A percentile compares a stretch with the other conserved stretches of the same genome.
Conservation (phyloP, 345 rosid species). For the Syzygium aqueum region DNA sequence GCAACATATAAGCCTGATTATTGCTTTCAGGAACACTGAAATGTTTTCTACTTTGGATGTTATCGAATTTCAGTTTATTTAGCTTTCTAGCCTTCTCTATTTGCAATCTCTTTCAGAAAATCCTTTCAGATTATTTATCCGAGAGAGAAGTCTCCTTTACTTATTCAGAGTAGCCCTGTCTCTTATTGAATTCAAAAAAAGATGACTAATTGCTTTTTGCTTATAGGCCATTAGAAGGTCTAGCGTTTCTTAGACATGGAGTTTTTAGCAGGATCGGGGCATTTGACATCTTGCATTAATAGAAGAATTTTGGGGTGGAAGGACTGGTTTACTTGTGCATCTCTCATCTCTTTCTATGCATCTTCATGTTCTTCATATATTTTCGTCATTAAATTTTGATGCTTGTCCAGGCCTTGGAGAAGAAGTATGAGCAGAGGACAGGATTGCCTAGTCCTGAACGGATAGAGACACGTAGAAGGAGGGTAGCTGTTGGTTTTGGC, state of each 20-base stretch:
- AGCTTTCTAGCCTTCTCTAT: background rate
- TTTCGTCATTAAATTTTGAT: background rate
- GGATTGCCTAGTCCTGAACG: conserved; percentile 78
- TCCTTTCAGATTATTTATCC: background rate
- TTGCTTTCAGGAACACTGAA: background rate
- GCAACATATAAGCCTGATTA: background rate
- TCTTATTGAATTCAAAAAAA: background rate
- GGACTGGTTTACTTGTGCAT: background rate
- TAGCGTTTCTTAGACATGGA: background rate
- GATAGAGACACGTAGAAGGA: conserved; percentile 41
- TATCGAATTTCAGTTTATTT: background rate
- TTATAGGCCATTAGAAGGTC: background rate
- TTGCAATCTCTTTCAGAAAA: background rate
- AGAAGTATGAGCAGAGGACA: conserved; percentile 65
- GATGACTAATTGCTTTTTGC: background rate
- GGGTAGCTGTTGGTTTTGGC: conserved; percentile 82
- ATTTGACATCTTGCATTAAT: background rate
- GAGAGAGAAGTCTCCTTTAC: background rate
- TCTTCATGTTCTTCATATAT: background rate
- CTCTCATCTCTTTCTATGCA: background rate
- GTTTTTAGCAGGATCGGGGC: background rate
- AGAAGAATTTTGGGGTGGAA: background rate
- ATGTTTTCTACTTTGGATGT: background rate
- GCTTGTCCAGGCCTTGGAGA: conserved; percentile 60
- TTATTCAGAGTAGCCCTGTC: background rate